A percentile compares a stretch with the other conserved stretches of the same genome.
Conservation (phyloP, 306 rosid species). For the Lathyrus sativus region DNA sequence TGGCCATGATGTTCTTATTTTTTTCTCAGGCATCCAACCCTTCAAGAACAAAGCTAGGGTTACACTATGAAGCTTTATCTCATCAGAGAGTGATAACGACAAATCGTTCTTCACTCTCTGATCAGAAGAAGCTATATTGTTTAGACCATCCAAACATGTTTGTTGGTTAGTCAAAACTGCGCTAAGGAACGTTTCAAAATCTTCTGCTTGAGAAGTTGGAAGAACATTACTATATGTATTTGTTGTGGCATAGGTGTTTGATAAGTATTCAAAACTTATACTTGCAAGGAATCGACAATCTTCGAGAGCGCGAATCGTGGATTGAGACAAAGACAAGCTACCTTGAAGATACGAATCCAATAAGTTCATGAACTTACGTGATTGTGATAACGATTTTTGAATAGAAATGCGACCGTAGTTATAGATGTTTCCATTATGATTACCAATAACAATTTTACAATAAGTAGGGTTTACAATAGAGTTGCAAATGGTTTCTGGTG, state of each 20-base stretch:
- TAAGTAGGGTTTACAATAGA: neutral
- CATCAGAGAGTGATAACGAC: neutral
- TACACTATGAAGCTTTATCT: neutral
- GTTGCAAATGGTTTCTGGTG: neutral
- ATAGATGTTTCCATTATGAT: constrained; percentile 4
- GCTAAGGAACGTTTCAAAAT: neutral
- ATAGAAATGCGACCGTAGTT: neutral
- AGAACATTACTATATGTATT: neutral
- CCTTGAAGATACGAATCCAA: neutral
- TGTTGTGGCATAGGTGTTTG: neutral
- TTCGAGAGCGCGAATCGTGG: neutral
- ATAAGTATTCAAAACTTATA: neutral
- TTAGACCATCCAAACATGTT: neutral
- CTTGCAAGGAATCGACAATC: neutral
- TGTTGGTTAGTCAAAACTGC: neutral
- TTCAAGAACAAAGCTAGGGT: neutral
- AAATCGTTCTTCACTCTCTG: neutral
- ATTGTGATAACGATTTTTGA: neutral
- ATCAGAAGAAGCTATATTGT: neutral
- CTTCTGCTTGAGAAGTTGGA: neutral
- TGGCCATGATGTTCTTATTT: neutral
- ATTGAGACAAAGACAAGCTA: neutral
- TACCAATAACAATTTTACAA: neutral
- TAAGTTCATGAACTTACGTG: neutral
- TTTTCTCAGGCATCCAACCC: neutral